Evolutionary conservation across 176 grass and related monocot genomes (phyloP).

Genomic region (Oryza meridionalis): DNA sequence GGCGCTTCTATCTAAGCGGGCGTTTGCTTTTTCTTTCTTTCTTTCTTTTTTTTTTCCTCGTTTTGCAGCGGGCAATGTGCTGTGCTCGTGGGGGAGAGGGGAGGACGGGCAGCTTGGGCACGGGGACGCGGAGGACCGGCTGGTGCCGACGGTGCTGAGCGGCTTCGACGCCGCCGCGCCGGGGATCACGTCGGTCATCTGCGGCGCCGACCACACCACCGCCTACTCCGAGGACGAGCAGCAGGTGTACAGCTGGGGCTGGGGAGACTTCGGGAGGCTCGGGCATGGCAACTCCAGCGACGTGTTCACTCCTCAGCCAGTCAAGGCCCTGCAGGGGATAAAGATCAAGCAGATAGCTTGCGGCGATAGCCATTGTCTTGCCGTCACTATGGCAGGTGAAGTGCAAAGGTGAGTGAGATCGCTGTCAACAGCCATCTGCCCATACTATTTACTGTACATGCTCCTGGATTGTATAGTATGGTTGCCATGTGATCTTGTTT

Average conservation of each 20-base stretch:
- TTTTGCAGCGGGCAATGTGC: slow-evolving; percentile 72
- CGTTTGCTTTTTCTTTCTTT: too few relatives aligned
- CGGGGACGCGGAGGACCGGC: slow-evolving; percentile 90
- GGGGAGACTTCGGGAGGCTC: slow-evolving; percentile 97
- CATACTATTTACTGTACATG: not conserved
- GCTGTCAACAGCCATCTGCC: not conserved
- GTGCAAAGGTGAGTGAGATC: slow-evolving; percentile 81
- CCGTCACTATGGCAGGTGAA: slow-evolving; percentile 79
- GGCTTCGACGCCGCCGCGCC: slow-evolving; percentile 52
- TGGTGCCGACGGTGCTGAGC: slow-evolving; percentile 78
- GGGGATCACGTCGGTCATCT: slow-evolving; percentile 72
- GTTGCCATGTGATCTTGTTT: not conserved
- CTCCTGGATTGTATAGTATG: not conserved
- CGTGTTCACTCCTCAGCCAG: slow-evolving; percentile 89
- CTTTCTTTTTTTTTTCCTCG: not conserved
- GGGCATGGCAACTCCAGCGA: slow-evolving; percentile 95
- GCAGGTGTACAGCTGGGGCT: slow-evolving; percentile 97
- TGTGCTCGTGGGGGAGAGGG: slow-evolving; percentile 97
- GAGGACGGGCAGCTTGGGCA: slow-evolving; percentile 98
- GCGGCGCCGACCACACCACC: slow-evolving; percentile 97
- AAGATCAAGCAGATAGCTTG: slow-evolving; percentile 97
- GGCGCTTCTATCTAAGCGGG: not conserved
- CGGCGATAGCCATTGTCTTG: slow-evolving; percentile 94
- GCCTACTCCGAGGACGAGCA: slow-evolving; percentile 76
- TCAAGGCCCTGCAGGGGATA: slow-evolving; percentile 86